Base-by-base conservation (phyloP, 2,329 filamentous ascomycete genomes). In the Ophiocordyceps camponoti-saundersi region DNA sequence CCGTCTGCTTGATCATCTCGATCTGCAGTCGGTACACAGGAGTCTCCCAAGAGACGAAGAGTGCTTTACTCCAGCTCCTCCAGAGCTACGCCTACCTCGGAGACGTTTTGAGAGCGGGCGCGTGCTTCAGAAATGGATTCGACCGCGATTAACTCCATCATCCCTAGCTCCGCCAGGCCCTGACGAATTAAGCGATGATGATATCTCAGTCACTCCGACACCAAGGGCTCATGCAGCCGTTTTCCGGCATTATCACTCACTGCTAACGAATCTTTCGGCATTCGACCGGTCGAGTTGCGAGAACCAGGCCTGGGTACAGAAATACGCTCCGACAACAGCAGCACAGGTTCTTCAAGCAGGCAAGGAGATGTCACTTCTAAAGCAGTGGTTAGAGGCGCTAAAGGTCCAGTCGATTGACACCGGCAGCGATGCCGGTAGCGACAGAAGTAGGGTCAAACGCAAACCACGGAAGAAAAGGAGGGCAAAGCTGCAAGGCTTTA, bases 241-340 rank as follows among this genome's bases (percentile, higher is more conserved):
- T 44, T 55, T 60, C 13, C 67, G 69, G 2, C 65, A 87, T 2
- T 85, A 80, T 54, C 60, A 68, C 3, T 69, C 71, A 0, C 70
- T 95, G 30, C 64, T 70, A 42, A 70, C 68, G 1, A 70, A 70
- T 0, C 68, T 89, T 13, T 89, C 85, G 5, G 80, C 89, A 0
- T 95, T 89, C 56, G 92, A 98, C 59, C 74, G 67, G 51, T 84
- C 80, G 10, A 73, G 72, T 45, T 94, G 84, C 54, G 90, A 96
- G 57, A 70, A 68, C 2, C 64, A 73, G 26, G 64, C 77, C 10
- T 98, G 92, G 92, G 61, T 71, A 2, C 81, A 90, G 40, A 95
- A 96, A 57, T 95, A 96, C 63, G 77, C 84, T 0, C 92, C 92
- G 0, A 64, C 61, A 23, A 68, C 65, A 34, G 79, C 86, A 2